These are phyloP conservation scores for Chrysoporthe deuterocubensis DNA, from an alignment of 2,329 filamentous ascomycete species.

Conservation along the genomic window DNA sequence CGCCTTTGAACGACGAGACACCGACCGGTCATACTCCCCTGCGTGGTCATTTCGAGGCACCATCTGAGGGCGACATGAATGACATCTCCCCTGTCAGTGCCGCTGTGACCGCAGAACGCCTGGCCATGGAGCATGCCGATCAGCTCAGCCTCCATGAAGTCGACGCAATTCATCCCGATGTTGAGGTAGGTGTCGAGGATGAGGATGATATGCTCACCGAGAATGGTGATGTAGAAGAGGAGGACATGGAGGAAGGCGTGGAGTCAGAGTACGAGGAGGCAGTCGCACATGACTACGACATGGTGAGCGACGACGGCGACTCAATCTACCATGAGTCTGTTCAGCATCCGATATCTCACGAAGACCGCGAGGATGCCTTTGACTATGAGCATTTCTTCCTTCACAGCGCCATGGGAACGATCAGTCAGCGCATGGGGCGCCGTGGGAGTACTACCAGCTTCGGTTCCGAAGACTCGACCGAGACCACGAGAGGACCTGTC, in stretches of 20 bases:
- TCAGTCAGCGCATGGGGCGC: constrained; percentile 57
- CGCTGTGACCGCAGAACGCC: constrained; percentile 36
- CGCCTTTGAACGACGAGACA: constrained; percentile 19
- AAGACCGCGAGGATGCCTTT: constrained; percentile 92
- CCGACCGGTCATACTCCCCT: constrained; percentile 24
- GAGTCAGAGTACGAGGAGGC: constrained; percentile 25
- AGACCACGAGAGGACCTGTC: constrained; percentile 60
- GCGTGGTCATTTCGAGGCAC: constrained; percentile 30
- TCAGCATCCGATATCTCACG: constrained; percentile 72
- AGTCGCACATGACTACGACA: constrained; percentile 46
- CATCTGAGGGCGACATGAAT: constrained; percentile 33
- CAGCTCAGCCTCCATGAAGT: constrained; percentile 35
- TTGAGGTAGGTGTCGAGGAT: constrained; percentile 35
- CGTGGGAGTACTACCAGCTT: constrained; percentile 57
- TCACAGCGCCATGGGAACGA: constrained; percentile 85
- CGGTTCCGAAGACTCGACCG: constrained; percentile 63
- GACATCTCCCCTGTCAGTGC: constrained; percentile 36
- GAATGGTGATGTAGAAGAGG: constrained; percentile 39
- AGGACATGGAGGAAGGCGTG: constrained; percentile 29
- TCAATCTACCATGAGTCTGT: constrained; percentile 66
- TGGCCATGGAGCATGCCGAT: constrained; percentile 28
- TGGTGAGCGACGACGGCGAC: constrained; percentile 63
- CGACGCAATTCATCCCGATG: constrained; percentile 33
- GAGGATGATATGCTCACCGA: constrained; percentile 49
- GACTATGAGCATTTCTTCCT: constrained; percentile 97